Base-by-base conservation (phyloP, 2,329 filamentous ascomycete genomes). In the Aspergillus candidus region DNA sequence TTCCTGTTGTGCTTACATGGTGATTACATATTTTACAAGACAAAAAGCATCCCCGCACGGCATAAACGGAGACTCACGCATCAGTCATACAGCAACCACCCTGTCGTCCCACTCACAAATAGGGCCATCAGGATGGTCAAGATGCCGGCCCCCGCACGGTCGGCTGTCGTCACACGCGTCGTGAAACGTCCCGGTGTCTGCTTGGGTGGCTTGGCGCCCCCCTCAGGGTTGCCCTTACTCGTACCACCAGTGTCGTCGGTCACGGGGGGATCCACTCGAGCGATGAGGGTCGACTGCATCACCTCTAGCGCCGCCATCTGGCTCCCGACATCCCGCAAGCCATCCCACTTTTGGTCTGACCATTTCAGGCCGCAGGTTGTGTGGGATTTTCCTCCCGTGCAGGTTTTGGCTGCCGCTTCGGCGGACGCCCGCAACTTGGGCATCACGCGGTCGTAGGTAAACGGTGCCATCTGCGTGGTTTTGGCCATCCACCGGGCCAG, bases 401-500 rank as follows among this genome's bases (percentile, higher is more conserved):
- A 82, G 7, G 72, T 71, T 36, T 68, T 61, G 1, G 77, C 79
- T 2, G 79, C 79, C 1, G 74, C 76, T 22, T 61, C 52, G 0
- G 79, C 81, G 5, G 76, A 78, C 1, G 70, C 65, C 32, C 69
- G 65, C 3, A 84, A 63, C n/a, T 72, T 69, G 0, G 75, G 71
- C 56, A 76, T 69, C 42, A 84, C 69, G 7, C 60, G 56, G 31
- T 73, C 62, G 48, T 67, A 64, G 3, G 76, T 77, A 53, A 74
- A 80, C 0, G 80, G 79, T 0, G 77, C 79, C 46, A 82, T 67
- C 52, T 82, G 75, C 1, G 72, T 73, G 4, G 78, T 72, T 3
- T 73, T 69, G 11, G 76, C 78, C 66, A 74, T 71, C 73, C 79
- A 85, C 32, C 81, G 76, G 0, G 75, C 68, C 5, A 84, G 70